Evolutionary conservation across 306 rosid genomes (phyloP), one percentile per base, ranked within the genome.

Genomic region (Styphnolobium japonicum): DNA sequence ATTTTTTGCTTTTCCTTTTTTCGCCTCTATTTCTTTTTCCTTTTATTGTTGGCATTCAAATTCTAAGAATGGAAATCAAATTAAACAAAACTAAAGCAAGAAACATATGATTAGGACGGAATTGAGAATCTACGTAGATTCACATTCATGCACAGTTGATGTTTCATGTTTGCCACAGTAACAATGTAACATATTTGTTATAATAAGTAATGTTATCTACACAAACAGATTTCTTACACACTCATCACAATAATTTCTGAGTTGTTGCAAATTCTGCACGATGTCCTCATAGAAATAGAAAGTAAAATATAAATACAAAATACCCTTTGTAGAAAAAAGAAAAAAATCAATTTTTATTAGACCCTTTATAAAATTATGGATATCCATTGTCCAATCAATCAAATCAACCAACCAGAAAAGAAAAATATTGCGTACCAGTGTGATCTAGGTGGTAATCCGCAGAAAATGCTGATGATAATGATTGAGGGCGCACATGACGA

Each of bases 401-500:
- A n/a, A n/a, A n/a, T n/a, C n/a, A n/a, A n/a, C n/a, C n/a, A n/a
- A n/a, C n/a, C n/a, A n/a, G n/a, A n/a, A n/a, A n/a, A n/a, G n/a
- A n/a, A n/a, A n/a, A n/a, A n/a, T n/a, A n/a, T n/a, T n/a, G n/a
- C n/a, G n/a, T n/a, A n/a, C 75, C 73, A 4, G 60, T 4, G n/a
- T 14, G 19, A 33, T 82, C 39, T 11, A 76, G 33, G 0, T 18
- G 7, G 42, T 11, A 74, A 4, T 63, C 73, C 2, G 39, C 4
- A 1, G 34, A 0, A 42, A 86, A 56, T 3, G 76, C 78, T 1
- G 73, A 5, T 0, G 89, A 76, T 4, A 80, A n/a, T 0, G 89
- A 81, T 2, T 74, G 80, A 21, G 85, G 85, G 4, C 83, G 85
- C 4, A 19, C 4, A 63, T 16, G 80, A 39, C 40, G 84, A 65